Evolutionary conservation across 2,329 filamentous ascomycete genomes (phyloP).

Genomic region (Fusarium citri): DNA sequence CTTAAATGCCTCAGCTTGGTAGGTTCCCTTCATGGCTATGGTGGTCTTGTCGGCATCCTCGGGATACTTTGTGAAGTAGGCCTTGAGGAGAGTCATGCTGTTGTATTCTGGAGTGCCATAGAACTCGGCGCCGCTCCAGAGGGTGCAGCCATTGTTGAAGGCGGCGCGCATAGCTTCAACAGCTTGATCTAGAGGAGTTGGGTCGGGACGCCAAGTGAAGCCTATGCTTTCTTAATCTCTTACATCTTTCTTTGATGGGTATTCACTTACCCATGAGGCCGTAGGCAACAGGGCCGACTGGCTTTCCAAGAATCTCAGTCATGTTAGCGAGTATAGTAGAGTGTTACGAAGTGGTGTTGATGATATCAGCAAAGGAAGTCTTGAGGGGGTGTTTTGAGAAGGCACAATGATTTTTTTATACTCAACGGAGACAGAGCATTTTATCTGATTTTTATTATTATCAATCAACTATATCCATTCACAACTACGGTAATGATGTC

Average conservation of each 20-base stretch:
- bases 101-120: slow-evolving; percentile 71
- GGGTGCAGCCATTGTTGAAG: slow-evolving; percentile 57
- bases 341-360: not conserved
- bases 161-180: slow-evolving; percentile 68
- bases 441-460: not conserved
- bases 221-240: slow-evolving; percentile 44
- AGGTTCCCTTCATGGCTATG: slow-evolving; percentile 71
- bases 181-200: slow-evolving; percentile 59
- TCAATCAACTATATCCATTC: not conserved
- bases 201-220: slow-evolving; percentile 57
- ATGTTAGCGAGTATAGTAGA: slow-evolving; percentile 12
- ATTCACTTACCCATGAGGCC: slow-evolving; percentile 63
- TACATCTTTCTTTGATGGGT: not conserved
- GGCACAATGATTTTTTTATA: not conserved
- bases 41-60: slow-evolving; percentile 72
- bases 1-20: slow-evolving; percentile 49
- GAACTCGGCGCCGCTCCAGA: slow-evolving; percentile 74
- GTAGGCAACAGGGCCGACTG: slow-evolving; percentile 63
- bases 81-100: slow-evolving; percentile 67
- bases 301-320: slow-evolving; percentile 53
- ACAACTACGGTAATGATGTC: not conserved
- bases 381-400: not conserved
- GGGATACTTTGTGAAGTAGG: slow-evolving; percentile 73
- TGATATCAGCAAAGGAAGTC: not conserved
- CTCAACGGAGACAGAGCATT: not conserved